Evolutionary conservation across 2,329 filamentous ascomycete genomes (phyloP).

Genomic region (Sclerotinia sclerotiorum): DNA sequence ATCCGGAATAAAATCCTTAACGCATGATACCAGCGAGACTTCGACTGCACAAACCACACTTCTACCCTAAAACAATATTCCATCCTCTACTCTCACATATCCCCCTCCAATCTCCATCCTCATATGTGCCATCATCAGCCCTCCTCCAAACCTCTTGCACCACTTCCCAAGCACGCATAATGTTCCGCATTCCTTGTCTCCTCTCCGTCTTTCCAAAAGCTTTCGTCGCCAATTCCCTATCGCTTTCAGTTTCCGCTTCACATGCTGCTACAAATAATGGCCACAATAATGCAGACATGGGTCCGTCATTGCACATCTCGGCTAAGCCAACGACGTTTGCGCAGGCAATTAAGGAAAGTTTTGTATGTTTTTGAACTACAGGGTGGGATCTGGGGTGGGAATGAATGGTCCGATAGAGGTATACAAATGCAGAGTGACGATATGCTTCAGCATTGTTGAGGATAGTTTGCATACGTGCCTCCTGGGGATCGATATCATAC

Average conservation of each 20-base stretch:
- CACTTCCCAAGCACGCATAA: slow-evolving; percentile 59
- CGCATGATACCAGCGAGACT: too few species aligned
- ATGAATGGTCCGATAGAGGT: slow-evolving; percentile 45
- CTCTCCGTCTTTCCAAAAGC: slow-evolving; percentile 55
- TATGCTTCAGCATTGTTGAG: slow-evolving; percentile 51
- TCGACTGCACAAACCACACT: neutral
- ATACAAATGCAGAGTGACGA: slow-evolving; percentile 49
- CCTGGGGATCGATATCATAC: slow-evolving; percentile 8
- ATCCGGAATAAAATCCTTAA: neutral
- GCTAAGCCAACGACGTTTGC: slow-evolving; percentile 53
- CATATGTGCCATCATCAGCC: slow-evolving; percentile 43
- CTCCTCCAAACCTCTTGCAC: slow-evolving; percentile 61
- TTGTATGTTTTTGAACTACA: slow-evolving; percentile 55
- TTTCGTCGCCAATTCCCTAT: slow-evolving; percentile 52
- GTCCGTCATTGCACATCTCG: slow-evolving; percentile 44
- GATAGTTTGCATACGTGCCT: slow-evolving; percentile 39
- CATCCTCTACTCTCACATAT: slow-evolving; percentile 59
- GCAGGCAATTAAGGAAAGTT: slow-evolving; percentile 53
- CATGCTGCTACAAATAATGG: slow-evolving; percentile 63
- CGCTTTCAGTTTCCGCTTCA: slow-evolving; percentile 52
- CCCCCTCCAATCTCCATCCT: slow-evolving; percentile 47
- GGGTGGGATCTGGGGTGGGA: slow-evolving; percentile 48
- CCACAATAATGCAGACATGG: slow-evolving; percentile 64
- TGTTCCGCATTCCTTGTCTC: slow-evolving; percentile 65
- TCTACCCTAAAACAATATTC: slow-evolving; percentile 56